Evolutionary conservation across 2,329 filamentous ascomycete species (phyloP), one percentile per base, ranked within the genome.

Genomic region (Fusarium continuum): DNA sequence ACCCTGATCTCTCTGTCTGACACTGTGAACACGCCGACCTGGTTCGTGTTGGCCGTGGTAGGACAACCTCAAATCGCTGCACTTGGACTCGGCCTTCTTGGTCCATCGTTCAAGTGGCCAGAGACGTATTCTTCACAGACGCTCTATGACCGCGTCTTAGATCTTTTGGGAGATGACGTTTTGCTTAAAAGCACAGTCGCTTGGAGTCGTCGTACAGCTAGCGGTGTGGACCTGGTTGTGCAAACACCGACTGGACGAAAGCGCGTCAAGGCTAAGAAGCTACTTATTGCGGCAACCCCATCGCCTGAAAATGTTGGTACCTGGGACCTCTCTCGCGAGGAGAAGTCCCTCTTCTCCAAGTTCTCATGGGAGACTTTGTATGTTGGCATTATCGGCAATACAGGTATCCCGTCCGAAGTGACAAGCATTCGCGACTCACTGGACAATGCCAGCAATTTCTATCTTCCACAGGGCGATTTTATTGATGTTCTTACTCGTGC

Each of bases 231-330:
- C 0, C 8, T 68, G 11, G 23, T 53, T 4, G 59, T 68, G 1
- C 23, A 68, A 28, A 65, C 51, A 6, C 65, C 41, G 8, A 29
- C 38, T n/a, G 64, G 62, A 0, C 35, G 46, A 5, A 60, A 48
- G 20, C 32, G n/a, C 2, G 41, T 68, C 32, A 55, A 45, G 11
- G 65, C 67, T 4, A 71, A 70, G 52, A 75, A 73, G 61, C 59
- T 75, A 0, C 61, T 75, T 1, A 52, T 75, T 17, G 71, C 73
- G 1, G 64, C 70, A 3, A 68, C 73, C 0, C 73, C 71, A 7
- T 70, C 70, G 0, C 49, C 62, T 0, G 41, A 61, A 1, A 74
- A 73, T 34, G 43, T 72, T 1, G 55, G 48, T 2, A 34, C 61
- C 1, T 75, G 70, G 61, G 69, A 74, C 26, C 67, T 75, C 1